Evolutionary conservation across 2,329 filamentous ascomycete genomes (phyloP).

Genomic region (Cercospora zeae-maydis): DNA sequence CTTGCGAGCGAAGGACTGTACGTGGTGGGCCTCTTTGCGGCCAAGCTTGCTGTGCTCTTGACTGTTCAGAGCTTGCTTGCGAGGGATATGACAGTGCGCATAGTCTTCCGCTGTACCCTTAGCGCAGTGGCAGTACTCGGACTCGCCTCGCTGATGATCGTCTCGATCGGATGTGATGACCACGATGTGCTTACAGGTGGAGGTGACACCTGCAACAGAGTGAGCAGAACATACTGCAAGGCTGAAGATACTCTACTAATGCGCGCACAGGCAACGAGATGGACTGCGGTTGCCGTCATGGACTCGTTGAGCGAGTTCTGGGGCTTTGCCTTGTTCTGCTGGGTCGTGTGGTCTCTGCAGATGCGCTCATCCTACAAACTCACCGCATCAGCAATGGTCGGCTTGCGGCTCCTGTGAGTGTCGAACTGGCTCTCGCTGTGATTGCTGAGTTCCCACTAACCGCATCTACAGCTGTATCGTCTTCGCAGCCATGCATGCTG

Average conservation of each 20-base stretch:
- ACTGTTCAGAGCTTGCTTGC: constrained; percentile 14
- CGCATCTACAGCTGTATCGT: neutral
- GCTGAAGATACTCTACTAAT: neutral
- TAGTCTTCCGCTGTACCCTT: constrained; percentile 13
- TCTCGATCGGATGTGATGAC: constrained; percentile 12
- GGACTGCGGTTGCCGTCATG: constrained; percentile 13
- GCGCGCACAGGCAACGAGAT: neutral
- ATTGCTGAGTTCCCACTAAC: neutral
- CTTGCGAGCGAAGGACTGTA: constrained; percentile 17
- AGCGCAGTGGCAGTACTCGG: constrained; percentile 7
- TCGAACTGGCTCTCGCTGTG: neutral
- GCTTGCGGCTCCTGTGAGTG: constrained; percentile 16
- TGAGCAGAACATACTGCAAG: neutral
- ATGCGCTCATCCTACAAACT: constrained; percentile 15
- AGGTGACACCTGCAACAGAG: neutral
- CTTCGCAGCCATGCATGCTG: neutral
- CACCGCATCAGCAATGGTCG: constrained; percentile 15
- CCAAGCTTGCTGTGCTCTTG: constrained; percentile 17
- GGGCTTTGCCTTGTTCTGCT: constrained; percentile 16
- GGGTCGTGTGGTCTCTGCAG: constrained; percentile 15
- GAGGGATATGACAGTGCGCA: constrained; percentile 14
- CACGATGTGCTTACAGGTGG: constrained; percentile 1
- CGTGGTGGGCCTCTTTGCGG: constrained; percentile 9
- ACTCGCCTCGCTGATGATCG: constrained; percentile 7
- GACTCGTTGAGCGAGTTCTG: constrained; percentile 16